phyloP scores from a whole-genome alignment of 768 basidiomycete species.

The Basidioascus undulatus region DNA sequence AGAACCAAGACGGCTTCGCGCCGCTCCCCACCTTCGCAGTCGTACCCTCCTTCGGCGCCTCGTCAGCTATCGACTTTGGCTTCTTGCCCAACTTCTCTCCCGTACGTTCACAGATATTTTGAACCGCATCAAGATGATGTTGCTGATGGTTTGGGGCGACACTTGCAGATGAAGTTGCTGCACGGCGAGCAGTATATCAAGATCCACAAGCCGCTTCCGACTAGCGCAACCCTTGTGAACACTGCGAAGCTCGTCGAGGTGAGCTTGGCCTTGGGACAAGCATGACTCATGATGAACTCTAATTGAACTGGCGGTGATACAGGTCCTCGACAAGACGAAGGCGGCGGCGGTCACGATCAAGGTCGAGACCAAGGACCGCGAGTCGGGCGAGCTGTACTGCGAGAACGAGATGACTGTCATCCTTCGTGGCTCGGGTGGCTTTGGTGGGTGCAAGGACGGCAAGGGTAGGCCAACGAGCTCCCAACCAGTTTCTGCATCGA shows the following conservation, averaged over 20 bases:
- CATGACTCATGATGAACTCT: constrained; percentile 16
- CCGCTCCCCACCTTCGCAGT: constrained; percentile 88
- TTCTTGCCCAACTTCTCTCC: constrained; percentile 74
- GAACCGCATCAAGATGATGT: background rate
- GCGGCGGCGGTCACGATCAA: constrained; percentile 66
- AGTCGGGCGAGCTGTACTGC: constrained; percentile 53
- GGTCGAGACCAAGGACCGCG: constrained; percentile 56
- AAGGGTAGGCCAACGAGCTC: constrained; percentile 40
- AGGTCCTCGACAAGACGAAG: constrained; percentile 77
- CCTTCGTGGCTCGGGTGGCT: constrained; percentile 83
- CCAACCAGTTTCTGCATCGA: too few relatives aligned
- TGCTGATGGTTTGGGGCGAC: too few relatives aligned
- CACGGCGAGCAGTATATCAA: constrained; percentile 91
- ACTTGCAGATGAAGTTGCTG: constrained; percentile 67
- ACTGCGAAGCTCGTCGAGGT: constrained; percentile 36
- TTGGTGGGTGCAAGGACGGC: constrained; percentile 71
- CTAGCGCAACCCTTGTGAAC: constrained; percentile 52
- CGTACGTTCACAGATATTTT: constrained; percentile 24
- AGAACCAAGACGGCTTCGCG: constrained; percentile 62
- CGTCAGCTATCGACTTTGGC: constrained; percentile 16
- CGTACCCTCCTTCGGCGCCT: constrained; percentile 65
- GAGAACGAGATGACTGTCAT: constrained; percentile 83
- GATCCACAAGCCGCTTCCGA: constrained; percentile 58
- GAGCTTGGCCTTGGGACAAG: constrained; percentile 25
- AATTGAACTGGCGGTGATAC: too few relatives aligned